Evolutionary conservation across 2,329 filamentous ascomycete genomes (phyloP), one percentile per base, ranked within the genome.

Genomic region (Aphanocladium album): DNA sequence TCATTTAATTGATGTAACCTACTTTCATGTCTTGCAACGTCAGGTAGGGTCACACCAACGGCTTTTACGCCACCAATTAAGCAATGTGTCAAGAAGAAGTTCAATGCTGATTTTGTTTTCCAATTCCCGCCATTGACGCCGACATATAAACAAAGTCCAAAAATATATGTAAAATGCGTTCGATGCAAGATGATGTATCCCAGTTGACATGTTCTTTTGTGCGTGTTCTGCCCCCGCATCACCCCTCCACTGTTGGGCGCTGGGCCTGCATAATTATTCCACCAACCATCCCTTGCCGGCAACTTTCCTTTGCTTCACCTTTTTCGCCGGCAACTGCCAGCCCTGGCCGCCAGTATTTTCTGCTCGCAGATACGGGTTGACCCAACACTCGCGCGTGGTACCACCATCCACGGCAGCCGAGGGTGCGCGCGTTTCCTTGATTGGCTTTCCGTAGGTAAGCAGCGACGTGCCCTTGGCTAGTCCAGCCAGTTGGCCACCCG

Each of bases 401-500:
- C 70, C 71, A 1, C 72, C 73, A 16, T 75, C 71, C 1, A 69
- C 68, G 5, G 21, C 39, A 27, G 71, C 68, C 51, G 71, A 75
- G 45, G 75, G 73, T 54, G 76, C 70, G 65, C 83, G 77, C 16
- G 90, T 83, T 78, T 95, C 93, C 67, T 95, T 95, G 70, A 97
- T 87, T 1, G 95, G 93, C 77, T 98, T 98, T 3, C 91, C 90
- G 66, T 93, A 92, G 41, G 84, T 84, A 23, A 98, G 73, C 58
- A 99, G 77, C 53, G 92, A 90, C 14, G 95, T 98, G 0, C 90
- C 90, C 71, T 91, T 89, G 5, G 92, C 90, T 59, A 98, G 79
- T 1, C 85, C 86, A 4, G 89, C 85, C 6, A 99, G 81, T 71
- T 96, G 90, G 2, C 83, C 82, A 1, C 86, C 89, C 17, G 86